Evolutionary conservation across 176 grass and related monocot species (phyloP), one percentile per base, ranked within the genome.

Genomic region (Avena insularis): DNA sequence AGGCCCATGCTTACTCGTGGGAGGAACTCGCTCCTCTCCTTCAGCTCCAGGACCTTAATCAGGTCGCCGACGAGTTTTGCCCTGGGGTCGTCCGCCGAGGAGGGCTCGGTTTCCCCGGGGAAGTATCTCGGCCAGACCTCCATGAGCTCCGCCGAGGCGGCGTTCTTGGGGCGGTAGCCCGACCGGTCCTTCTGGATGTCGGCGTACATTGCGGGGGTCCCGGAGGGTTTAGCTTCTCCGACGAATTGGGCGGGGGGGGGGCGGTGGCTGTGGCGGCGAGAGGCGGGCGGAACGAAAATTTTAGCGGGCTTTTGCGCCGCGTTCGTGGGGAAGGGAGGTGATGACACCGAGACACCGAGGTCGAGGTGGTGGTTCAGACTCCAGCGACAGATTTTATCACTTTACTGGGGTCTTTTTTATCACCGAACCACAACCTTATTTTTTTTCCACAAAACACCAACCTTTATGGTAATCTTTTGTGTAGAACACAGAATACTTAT

Each of bases 61-160:
- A 95, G 84, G 23, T 73, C 69, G 20, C 16, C 48, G 56, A 78
- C 79, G 86, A 95, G 82, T 21, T 46, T n/a, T 75, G 83, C 57
- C 27, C 88, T 91, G 21, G 9, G 84, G 65, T 90, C 88, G 68
- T 21, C 66, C 49, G 75, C 45, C 57, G 80, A 9, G 35, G 80
- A 9, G 35, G 88, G 17, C 31, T 67, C 63, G 35, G 80, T 36
- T 35, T 91, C 81, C 48, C 63, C 84, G 9, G 87, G 93, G 84
- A 98, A 98, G 86, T 98, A 98, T 11, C 15, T 80, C 81, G 79
- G 47, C 92, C 92, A 97, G 85, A 97, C 82, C 48, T 0, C 14
- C 40, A 12, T 68, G 48, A 85, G 60, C 3, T 29, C n/a, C 8
- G 1, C 3, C 23, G 0, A 3, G 77, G 33, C n/a, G 68, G 35